Conservation (phyloP, 441 rosid genomes). For the Pelargonium myrrhifolium region DNA sequence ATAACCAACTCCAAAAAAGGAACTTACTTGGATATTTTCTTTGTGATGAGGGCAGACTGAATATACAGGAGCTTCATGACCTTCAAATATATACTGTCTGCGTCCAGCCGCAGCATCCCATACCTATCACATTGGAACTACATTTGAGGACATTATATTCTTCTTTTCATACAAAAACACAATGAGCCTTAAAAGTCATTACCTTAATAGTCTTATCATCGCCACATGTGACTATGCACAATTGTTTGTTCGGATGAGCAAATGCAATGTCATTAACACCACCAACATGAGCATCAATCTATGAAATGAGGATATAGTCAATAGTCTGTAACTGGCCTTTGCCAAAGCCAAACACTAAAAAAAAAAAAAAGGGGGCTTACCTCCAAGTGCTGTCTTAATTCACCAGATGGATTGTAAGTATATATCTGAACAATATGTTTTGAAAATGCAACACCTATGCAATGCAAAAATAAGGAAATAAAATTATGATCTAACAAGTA, state of each 20-base stretch:
- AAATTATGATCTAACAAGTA: background rate
- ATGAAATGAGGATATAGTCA: background rate
- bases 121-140: slow-evolving; percentile 36
- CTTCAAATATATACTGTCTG: slow-evolving; percentile 45
- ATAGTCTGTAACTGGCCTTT: slow-evolving; percentile 1
- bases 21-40: slow-evolving; percentile 64
- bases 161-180: background rate
- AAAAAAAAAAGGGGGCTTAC: slow-evolving; percentile 31
- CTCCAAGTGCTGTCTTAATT: slow-evolving; percentile 63
- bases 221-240: slow-evolving; percentile 61
- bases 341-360: background rate
- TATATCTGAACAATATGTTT: slow-evolving; percentile 73
- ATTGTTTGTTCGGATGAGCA: slow-evolving; percentile 60
- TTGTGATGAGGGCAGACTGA: slow-evolving; percentile 73
- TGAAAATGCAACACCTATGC: slow-evolving; percentile 76
- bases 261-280: slow-evolving; percentile 72
- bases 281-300: slow-evolving; percentile 79
- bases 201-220: slow-evolving; percentile 72
- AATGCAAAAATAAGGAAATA: slow-evolving; percentile 7
- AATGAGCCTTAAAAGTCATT: background rate
- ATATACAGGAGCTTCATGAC: slow-evolving; percentile 76
- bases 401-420: slow-evolving; percentile 54
- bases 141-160: background rate
- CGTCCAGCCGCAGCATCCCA: slow-evolving; percentile 64
- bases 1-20: background rate